Evolutionary conservation across 108 stramenopile species (phyloP), one percentile per base, ranked within the genome.

Genomic region (Asterionellopsis glacialis): DNA sequence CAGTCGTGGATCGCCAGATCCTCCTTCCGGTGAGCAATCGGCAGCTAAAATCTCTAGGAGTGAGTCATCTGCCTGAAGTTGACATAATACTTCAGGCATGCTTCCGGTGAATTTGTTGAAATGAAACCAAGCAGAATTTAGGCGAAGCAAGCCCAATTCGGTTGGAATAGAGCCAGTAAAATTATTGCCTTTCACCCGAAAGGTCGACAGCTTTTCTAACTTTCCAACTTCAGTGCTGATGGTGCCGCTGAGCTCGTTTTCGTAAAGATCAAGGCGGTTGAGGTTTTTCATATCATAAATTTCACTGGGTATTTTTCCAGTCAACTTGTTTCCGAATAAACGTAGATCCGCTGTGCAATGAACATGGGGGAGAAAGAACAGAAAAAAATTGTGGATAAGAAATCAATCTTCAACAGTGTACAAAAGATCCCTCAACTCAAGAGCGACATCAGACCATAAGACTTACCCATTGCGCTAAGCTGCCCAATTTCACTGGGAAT

Each of bases 191-290:
- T 61, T 51, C 3, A 73, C 18, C 39, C 65, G 69, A n/a, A 72
- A 56, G 9, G 51, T 59, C 16, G 72, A 54, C 33, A 73, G 27
- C 0, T 41, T 59, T 18, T 33, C 24, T 21, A 76, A 26, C n/a
- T 25, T n/a, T 11, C 79, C 74, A 42, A 80, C 16, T 33, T 69
- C 55, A 11, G 59, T 41, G 13, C 67, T 67, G 12, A 73, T 55
- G 12, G 67, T 55, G 19, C 67, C 59, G 21, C 59, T 43, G 11
- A 72, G 66, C 58, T 45, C 48, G 53, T 67, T 62, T 12, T 70
- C 61, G 23, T 56, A 70, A 19, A 70, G 33, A 66, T 70, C 69
- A 23, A 63, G 26, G 25, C 69, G 56, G 40, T 63, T 59, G 7
- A 70, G 55, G 27, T 54, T 24, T 12, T 14, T 22, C 51, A 57